Percentiles rank a stretch among this genome's conserved stretches.
phyloP scores from a whole-genome alignment of 768 basidiomycete genomes.

The Macrolepiota albuminosa region DNA sequence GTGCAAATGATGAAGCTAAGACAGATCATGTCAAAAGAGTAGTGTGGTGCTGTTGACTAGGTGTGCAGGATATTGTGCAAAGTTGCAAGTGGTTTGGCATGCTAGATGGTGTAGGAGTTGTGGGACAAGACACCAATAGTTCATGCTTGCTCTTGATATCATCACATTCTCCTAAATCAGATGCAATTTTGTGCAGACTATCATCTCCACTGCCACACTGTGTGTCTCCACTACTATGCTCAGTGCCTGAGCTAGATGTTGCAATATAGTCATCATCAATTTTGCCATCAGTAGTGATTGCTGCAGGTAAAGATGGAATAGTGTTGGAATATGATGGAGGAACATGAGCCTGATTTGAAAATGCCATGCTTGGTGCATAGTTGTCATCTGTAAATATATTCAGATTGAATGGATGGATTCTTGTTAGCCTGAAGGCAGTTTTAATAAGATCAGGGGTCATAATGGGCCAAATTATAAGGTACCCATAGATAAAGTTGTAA shows the following conservation, averaged over 20 bases:
- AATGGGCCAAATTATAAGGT: neutral
- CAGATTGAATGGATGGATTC: neutral
- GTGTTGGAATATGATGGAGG: neutral
- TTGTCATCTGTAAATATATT: neutral
- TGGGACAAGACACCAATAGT: too few relatives aligned
- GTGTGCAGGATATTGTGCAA: too few relatives aligned
- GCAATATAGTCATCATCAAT: neutral
- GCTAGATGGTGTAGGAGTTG: too few relatives aligned
- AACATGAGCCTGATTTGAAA: neutral
- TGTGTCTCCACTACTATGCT: too few relatives aligned
- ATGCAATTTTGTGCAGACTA: too few relatives aligned
- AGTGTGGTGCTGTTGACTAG: too few relatives aligned
- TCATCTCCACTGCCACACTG: too few relatives aligned
- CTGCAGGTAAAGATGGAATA: neutral
- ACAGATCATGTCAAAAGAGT: too few relatives aligned
- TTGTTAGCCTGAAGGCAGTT: neutral
- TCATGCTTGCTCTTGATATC: too few relatives aligned
- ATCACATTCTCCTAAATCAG: too few relatives aligned
- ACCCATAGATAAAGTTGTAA: neutral
- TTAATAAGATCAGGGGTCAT: neutral
- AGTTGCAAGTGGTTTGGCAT: too few relatives aligned
- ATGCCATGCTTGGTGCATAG: neutral
- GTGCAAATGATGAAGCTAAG: too few relatives aligned
- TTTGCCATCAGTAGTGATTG: neutral
- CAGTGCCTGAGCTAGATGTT: neutral